Conservation (phyloP, 2,329 filamentous ascomycete species). For the Aspergillus persii region DNA sequence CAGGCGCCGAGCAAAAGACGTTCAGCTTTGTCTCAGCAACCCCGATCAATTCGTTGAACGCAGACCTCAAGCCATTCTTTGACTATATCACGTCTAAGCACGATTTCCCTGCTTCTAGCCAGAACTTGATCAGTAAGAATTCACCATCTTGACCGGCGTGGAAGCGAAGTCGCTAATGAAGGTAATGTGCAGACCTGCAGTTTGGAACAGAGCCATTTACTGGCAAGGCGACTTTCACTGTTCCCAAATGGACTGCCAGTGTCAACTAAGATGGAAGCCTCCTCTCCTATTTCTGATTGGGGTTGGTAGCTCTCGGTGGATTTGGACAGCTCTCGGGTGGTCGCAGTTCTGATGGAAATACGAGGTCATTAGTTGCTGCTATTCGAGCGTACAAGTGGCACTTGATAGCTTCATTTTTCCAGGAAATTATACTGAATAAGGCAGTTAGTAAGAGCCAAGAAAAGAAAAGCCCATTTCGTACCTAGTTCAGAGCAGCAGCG, state of each 20-base stretch:
- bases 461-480: no score
- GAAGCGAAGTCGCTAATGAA: background rate
- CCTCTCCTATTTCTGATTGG: no score
- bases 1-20: slow-evolving; percentile 40
- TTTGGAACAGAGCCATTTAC: slow-evolving; percentile 59
- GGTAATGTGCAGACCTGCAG: slow-evolving; percentile 15
- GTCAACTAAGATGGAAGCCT: background rate
- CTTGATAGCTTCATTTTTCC: no score
- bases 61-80: slow-evolving; percentile 57
- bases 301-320: no score
- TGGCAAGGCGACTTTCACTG: slow-evolving; percentile 44
- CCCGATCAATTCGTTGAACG: slow-evolving; percentile 50
- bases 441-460: no score
- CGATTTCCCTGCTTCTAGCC: slow-evolving; percentile 44
- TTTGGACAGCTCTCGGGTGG: no score
- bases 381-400: no score
- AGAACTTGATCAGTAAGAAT: slow-evolving; percentile 51
- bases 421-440: no score
- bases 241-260: slow-evolving; percentile 17
- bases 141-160: slow-evolving; percentile 11
- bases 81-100: slow-evolving; percentile 52
- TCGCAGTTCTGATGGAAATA: no score
- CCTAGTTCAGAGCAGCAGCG: no score
- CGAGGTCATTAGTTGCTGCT: no score
- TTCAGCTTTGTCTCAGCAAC: slow-evolving; percentile 52